Evolutionary conservation across 75 land plant species (phyloP), one percentile per base, ranked within the genome.

Genomic region (Picea glauca): DNA sequence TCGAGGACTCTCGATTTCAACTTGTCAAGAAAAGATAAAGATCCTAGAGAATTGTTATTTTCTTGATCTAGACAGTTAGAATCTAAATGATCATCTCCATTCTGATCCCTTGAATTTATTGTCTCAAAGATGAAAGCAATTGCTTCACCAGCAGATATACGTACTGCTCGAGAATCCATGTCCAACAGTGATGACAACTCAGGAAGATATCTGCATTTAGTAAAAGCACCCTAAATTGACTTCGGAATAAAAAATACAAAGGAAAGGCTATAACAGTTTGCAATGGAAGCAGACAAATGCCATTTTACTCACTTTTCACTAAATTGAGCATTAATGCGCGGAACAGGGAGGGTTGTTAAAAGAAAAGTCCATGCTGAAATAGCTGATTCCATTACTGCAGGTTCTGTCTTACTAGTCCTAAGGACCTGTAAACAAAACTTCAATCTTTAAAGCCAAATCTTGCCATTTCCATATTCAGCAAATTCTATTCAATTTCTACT

Each of bases 361-460:
- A 98, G 91, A 81, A 98, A 91, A 54, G 98, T 65, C 99, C 99
- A 98, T 32, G 96, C 92, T 68, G 91, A 88, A 61, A 93, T 77
- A 40, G 93, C 90, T 43, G 92, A 87, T 43, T 88, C 83, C 68
- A 86, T 84, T 61, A 91, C 86, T 77, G 87, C 75, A n/a, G 94
- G 79, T 30, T 89, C 63, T 31, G 88, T 85, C 73, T 83, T 90
- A 50, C n/a, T 85, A 0, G 81, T 84, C 59, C 38, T 8, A 43
- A 15, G 7, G 59, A 75, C 31, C 76, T 75, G 59, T 15, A 75
- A 54, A 58, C 32, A 75, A 26, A n/a, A 3, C 26, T 50, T 50
- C 33, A 66, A 8, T 2, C 43, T 21, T 70, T 70, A 20, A 70
- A 9, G 0, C 54, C 74, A 70, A 43, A 70, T 38, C 74, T 43